A percentile compares a stretch with the other conserved stretches of the same genome.
phyloP scores from a whole-genome alignment of 805 yeast genomes.

The Zygoascus ofunaensis region DNA sequence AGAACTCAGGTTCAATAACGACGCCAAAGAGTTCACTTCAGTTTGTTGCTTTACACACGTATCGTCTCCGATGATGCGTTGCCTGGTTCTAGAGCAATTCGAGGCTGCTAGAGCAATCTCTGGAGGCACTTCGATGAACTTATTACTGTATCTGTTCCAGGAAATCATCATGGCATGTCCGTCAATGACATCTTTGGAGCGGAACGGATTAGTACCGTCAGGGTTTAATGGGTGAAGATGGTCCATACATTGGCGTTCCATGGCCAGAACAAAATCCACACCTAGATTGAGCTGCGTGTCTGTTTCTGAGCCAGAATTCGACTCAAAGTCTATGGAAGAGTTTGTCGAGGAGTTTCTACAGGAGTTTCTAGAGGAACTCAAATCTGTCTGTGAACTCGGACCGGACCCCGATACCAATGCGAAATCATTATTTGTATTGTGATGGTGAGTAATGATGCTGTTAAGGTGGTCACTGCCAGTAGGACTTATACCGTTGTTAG shows the following conservation, averaged over 20 bases:
- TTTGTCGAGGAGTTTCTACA: background rate
- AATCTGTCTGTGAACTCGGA: background rate
- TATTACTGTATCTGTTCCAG: slow-evolving; percentile 2
- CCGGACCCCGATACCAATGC: too few species aligned
- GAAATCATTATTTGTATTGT: background rate
- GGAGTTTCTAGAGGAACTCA: background rate
- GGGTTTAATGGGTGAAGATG: slow-evolving; percentile 5
- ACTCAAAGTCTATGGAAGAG: background rate
- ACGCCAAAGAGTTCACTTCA: background rate
- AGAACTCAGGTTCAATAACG: slow-evolving; percentile 1
- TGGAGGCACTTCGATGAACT: background rate
- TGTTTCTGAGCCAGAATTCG: background rate
- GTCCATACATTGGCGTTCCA: slow-evolving; percentile 5
- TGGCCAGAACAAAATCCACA: slow-evolving; percentile 5
- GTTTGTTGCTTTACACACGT: background rate
- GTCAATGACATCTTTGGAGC: slow-evolving; percentile 1
- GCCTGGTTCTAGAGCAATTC: slow-evolving; percentile 4
- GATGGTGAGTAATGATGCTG: too few species aligned
- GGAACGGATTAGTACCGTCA: slow-evolving; percentile 4
- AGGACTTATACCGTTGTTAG: background rate
- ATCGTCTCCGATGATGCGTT: background rate
- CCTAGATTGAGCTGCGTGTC: slow-evolving; percentile 2
- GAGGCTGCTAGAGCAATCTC: background rate
- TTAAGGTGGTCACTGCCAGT: background rate
- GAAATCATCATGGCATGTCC: slow-evolving; percentile 9